Evolutionary conservation across 2,329 filamentous ascomycete genomes (phyloP).

Genomic region (Trichophaea hybrida): DNA sequence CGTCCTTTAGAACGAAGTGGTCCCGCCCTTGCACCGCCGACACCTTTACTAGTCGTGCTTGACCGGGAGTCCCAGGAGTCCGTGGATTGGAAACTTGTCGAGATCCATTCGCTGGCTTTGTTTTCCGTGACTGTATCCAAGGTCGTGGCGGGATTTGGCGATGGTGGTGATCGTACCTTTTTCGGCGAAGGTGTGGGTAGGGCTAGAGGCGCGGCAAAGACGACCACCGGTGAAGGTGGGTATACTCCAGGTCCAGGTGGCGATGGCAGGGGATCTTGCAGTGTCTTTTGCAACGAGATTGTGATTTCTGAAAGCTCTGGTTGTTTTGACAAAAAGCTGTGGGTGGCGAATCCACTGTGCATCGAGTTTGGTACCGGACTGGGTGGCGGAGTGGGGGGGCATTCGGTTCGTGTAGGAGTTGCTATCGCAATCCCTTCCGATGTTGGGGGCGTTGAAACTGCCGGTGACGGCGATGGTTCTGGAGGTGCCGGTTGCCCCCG

Average conservation of each 20-base stretch:
- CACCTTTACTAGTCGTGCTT: neutral
- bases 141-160: neutral
- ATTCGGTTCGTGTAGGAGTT: slow-evolving; percentile 18
- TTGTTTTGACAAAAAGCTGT: slow-evolving; percentile 21
- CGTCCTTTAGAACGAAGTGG: neutral
- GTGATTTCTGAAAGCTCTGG: slow-evolving; percentile 26
- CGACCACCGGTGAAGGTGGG: neutral
- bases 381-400: slow-evolving; percentile 26
- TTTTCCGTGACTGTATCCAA: neutral
- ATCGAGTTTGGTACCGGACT: slow-evolving; percentile 22
- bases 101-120: neutral
- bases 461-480: slow-evolving; percentile 17
- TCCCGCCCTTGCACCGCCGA: neutral
- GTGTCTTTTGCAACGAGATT: slow-evolving; percentile 23
- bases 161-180: neutral
- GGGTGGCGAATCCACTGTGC: slow-evolving; percentile 12
- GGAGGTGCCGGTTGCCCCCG: slow-evolving; percentile 11
- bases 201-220: neutral
- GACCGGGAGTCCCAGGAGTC: neutral
- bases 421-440: neutral
- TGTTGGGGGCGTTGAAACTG: slow-evolving; percentile 10
- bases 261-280: slow-evolving; percentile 24
- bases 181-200: neutral
- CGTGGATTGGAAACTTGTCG: neutral
- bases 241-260: slow-evolving; percentile 14